phyloP scores from a whole-genome alignment of 805 yeast species.

The Candida glaebosa region DNA sequence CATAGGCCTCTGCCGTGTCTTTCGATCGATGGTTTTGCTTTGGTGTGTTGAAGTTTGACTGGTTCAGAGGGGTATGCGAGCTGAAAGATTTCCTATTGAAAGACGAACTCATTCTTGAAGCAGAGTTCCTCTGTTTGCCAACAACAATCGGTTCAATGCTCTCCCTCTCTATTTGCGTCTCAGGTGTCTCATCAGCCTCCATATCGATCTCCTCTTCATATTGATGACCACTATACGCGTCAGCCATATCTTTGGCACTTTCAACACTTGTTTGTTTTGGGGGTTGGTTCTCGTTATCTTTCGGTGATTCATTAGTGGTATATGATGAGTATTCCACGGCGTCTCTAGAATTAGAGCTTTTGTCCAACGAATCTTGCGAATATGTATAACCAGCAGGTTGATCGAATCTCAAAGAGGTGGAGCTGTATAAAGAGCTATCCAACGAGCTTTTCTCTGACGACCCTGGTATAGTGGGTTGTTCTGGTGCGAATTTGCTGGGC shows the following conservation, averaged over 20 bases:
- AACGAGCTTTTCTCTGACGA: not conserved
- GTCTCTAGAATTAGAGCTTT: slow-evolving; percentile 1
- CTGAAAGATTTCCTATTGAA: not conserved
- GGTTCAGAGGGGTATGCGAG: not conserved
- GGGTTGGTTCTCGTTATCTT: not conserved
- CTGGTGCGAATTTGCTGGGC: not conserved
- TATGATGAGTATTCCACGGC: slow-evolving; percentile 1
- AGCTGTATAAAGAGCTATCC: not conserved
- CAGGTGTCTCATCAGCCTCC: not conserved
- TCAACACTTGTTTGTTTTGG: not conserved
- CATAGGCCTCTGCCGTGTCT: not conserved
- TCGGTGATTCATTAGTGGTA: slow-evolving; percentile 1
- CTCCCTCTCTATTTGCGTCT: not conserved
- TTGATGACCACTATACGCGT: not conserved
- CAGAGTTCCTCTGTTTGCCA: not conserved
- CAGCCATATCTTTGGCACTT: not conserved
- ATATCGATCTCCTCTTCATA: not conserved
- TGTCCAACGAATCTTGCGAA: slow-evolving; percentile 1
- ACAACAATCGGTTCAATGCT: not conserved
- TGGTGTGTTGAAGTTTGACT: not conserved
- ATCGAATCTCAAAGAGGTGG: slow-evolving; percentile 1
- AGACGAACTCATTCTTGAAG: not conserved
- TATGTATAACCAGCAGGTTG: slow-evolving; percentile 1
- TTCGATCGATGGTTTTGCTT: not conserved
- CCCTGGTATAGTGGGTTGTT: not conserved